A percentile compares a stretch with the other conserved stretches of the same genome.
These are phyloP conservation scores for Rubia tinctorum DNA, from an alignment of 305 asterid species.

Conservation along the genomic window DNA sequence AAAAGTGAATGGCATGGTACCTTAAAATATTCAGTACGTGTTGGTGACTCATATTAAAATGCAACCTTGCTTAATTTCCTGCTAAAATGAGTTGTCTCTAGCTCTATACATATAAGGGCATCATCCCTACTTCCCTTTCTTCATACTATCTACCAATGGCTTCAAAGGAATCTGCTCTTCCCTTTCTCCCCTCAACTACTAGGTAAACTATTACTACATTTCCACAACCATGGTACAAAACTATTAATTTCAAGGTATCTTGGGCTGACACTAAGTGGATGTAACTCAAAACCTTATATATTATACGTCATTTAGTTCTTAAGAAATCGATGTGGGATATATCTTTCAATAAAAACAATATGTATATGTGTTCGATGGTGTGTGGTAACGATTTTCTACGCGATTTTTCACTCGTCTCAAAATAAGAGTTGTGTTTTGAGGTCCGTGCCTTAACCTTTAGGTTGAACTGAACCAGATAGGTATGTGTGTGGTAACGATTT, in stretches of 20 bases:
- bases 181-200: conserved; percentile 23
- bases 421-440: not conserved
- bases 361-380: too few species aligned
- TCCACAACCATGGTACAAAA: not conserved
- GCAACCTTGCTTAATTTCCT: not conserved
- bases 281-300: too few species aligned
- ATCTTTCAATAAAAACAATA: too few species aligned
- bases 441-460: too few species aligned
- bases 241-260: too few species aligned
- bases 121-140: not conserved
- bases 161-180: conserved; percentile 21
- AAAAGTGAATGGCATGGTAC: conserved; percentile 3
- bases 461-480: not conserved
- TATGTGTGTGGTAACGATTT: not conserved
- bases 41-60: not conserved
- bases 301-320: too few species aligned
- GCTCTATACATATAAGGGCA: not conserved
- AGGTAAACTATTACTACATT: conserved; percentile 25
- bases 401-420: not conserved
- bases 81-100: not conserved
- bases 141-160: conserved; percentile 24
- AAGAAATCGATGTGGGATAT: too few species aligned
- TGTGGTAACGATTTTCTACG: not conserved
- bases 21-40: not conserved
- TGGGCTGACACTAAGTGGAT: too few species aligned